Base-by-base conservation (phyloP, 495 filamentous ascomycete species). In the Durotheca rogersii region DNA sequence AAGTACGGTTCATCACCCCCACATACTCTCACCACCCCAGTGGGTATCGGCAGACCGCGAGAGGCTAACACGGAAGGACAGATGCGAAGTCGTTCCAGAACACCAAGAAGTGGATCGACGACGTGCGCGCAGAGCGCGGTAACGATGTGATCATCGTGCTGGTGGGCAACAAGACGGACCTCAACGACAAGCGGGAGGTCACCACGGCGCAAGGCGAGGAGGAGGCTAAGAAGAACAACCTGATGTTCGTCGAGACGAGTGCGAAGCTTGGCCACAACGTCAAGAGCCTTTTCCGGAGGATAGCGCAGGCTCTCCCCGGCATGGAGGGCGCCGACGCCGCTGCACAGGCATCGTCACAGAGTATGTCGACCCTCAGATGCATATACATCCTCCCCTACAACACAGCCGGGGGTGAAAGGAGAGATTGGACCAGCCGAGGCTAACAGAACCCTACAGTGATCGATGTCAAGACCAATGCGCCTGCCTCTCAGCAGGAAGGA, bases 211-310 rank as follows among this genome's bases (percentile, higher is more conserved):
- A 96, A 73, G 93, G 93, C 46, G 94, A 98, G 69, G 92, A 96
- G 63, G 94, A 97, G 68, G 94, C 94, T n/a, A 93, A 93, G 77
- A 90, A 90, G 77, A 89, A 91, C 65, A 90, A 91, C 41, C 72
- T 95, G 52, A 94, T 97, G 86, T 98, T 96, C 53, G 90, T 98
- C 66, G 93, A 98, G 78, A 98, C 93, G 42, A 95, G 90, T 71
- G 93, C 93, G 30, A 98, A 97, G 79, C 82, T 95, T 4, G 93
- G 93, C 6, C 92, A 97, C 66, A 98, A 98, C 65, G 93, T 98
- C 51, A 97, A 98, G 79, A 86, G 83, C 48, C 79, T 98, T 41
- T 98, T 98, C 76, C 87, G 87, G 74, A 83, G 89, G 72, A 98
- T 98, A 77, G 93, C 93, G 38, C 93, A 98, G 72, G 93, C 93